These are phyloP conservation scores for Phragmites australis DNA, from an alignment of 176 grass and related monocot species.

Conservation along the genomic window DNA sequence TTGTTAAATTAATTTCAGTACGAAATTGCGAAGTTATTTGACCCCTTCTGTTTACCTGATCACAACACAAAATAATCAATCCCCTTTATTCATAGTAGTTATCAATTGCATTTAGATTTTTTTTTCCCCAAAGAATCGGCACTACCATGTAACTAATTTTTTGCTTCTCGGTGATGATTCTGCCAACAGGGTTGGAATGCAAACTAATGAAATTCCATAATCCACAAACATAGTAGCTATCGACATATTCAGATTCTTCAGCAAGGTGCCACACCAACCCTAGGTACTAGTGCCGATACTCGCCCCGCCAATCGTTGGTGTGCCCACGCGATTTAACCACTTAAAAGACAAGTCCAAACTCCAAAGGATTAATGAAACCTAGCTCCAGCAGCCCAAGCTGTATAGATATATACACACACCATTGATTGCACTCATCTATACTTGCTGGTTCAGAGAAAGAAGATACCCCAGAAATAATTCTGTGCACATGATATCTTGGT, in stretches of 20 bases:
- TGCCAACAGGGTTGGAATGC: background rate
- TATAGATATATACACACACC: background rate
- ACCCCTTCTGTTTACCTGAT: background rate
- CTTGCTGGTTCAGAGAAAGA: background rate
- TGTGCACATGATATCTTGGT: background rate
- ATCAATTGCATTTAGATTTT: background rate
- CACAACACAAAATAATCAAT: background rate
- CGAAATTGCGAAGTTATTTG: background rate
- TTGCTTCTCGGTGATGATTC: background rate
- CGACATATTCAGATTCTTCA: background rate
- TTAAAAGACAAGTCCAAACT: background rate
- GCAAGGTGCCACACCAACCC: background rate
- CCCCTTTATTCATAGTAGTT: background rate
- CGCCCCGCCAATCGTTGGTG: no score
- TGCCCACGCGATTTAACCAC: no score
- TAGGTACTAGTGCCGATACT: no score
- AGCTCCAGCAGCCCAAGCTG: background rate
- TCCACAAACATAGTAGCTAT: background rate
- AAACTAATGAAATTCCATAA: background rate
- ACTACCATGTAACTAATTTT: background rate
- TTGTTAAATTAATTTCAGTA: background rate
- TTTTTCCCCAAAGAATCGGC: background rate
- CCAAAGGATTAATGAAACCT: background rate
- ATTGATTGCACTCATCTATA: background rate
- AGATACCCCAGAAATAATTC: background rate